These are phyloP conservation scores for Sonneratia caseolaris DNA, from an alignment of 345 rosid species.

Conservation along the genomic window DNA sequence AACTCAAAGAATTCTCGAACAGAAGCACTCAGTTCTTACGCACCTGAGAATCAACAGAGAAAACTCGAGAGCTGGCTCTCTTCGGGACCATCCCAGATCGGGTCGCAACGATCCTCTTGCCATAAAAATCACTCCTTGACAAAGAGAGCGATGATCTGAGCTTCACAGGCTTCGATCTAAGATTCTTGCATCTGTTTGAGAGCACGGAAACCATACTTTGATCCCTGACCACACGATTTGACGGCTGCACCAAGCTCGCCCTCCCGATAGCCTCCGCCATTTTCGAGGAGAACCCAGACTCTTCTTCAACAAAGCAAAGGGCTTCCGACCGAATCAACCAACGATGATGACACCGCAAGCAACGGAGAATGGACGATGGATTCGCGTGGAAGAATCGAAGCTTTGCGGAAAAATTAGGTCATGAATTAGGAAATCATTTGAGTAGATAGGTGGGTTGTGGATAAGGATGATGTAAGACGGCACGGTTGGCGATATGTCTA, in stretches of 20 bases:
- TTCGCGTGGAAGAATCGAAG: neutral
- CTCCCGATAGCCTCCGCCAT: constrained; percentile 10
- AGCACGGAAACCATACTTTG: neutral
- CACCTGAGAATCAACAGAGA: constrained; percentile 53
- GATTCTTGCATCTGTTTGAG: neutral
- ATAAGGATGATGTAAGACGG: neutral
- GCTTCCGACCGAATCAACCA: constrained; percentile 1
- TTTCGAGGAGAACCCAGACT: neutral
- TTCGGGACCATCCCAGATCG: constrained; percentile 20
- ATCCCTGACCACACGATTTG: neutral
- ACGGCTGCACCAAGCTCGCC: constrained; percentile 5
- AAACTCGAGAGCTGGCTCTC: constrained; percentile 14
- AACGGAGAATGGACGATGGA: neutral
- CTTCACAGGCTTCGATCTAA: constrained; percentile 5
- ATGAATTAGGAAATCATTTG: neutral
- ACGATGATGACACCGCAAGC: neutral
- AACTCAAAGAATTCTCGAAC: neutral
- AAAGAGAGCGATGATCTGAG: constrained; percentile 9
- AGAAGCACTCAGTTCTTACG: neutral
- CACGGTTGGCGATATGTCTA: neutral
- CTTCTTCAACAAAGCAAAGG: neutral
- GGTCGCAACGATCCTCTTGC: constrained; percentile 27
- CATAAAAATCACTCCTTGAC: constrained; percentile 25
- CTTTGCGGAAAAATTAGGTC: neutral
- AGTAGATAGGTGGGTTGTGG: neutral